Evolutionary conservation across 1,284 basidiomycete genomes (phyloP), one percentile per base, ranked within the genome.

Genomic region (Anthracocystis walkeri): DNA sequence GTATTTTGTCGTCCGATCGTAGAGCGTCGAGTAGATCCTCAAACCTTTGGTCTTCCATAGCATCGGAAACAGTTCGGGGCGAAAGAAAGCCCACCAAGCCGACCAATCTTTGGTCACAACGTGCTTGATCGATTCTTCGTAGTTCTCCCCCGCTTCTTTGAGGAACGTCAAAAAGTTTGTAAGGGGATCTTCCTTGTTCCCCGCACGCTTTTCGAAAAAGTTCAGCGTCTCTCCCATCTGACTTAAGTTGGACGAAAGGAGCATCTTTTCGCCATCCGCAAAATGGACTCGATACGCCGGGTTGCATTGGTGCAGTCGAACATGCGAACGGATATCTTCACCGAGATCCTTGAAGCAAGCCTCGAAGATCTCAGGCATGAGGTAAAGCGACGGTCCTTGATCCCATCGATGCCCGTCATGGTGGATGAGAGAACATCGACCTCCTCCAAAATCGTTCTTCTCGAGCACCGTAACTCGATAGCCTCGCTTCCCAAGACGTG

Each of bases 341-440:
- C 86, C 87, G 29, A 89, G 84, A 54, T 88, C 87, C 31, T 77
- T 62, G 80, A 87, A 88, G 23, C 87, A 85, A 40, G 87, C 82
- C 33, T 86, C 83, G 70, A 89, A 88, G 25, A 88, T 80, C 40
- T 87, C 85, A 2, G 87, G 88, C 58, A 89, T 86, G 55, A 89
- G 86, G 58, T 87, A 85, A 29, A 88, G 85, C 14, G 86, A 87
- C 7, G 87, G 87, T n/a, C 78, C 78, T 78, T 87, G 83, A 58
- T 86, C 83, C 79, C 85, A 86, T 52, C 84, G 74, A 71, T 88
- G 87, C 2, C 87, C 87, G 31, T 87, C 85, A 58, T 87, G 85
- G 57, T 87, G 85, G 50, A 89, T 86, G 62, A 89, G 78, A 63
- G 87, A 87, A 81, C 88, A 89, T 72, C 88, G 81, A 12, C 88